These are phyloP conservation scores for Chaetomium cochliodes DNA, from an alignment of 495 filamentous ascomycete genomes.

Conservation along the genomic window DNA sequence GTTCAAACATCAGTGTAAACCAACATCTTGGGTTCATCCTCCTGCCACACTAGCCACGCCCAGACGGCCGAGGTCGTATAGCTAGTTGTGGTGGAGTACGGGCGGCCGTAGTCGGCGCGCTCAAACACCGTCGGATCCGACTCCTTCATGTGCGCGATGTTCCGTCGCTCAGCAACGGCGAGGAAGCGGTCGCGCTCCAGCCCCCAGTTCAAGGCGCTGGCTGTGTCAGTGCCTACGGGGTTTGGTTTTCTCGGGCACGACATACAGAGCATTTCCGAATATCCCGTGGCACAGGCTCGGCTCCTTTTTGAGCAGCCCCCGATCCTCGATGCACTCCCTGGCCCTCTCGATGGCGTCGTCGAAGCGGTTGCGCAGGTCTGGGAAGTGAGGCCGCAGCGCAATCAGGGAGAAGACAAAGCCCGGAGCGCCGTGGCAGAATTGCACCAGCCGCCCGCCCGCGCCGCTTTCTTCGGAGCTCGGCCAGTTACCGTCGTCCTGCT, in stretches of 20 bases:
- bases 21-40: conserved; percentile 29
- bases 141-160: conserved; percentile 49
- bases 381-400: conserved; percentile 51
- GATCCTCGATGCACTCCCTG: conserved; percentile 47
- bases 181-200: conserved; percentile 50
- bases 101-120: conserved; percentile 33
- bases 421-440: conserved; percentile 67
- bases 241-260: not conserved
- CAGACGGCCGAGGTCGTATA: conserved; percentile 35
- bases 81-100: conserved; percentile 32
- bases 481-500: conserved; percentile 48
- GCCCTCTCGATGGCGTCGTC: conserved; percentile 48
- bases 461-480: conserved; percentile 30
- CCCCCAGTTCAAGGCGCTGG: conserved; percentile 33
- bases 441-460: conserved; percentile 49
- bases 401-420: conserved; percentile 57
- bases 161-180: conserved; percentile 49
- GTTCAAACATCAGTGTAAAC: conserved; percentile 33
- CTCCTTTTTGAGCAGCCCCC: conserved; percentile 60
- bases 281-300: conserved; percentile 65
- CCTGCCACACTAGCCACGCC: conserved; percentile 31
- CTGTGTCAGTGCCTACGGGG: conserved; percentile 12
- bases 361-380: conserved; percentile 46
- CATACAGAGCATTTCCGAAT: conserved; percentile 58
- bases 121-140: conserved; percentile 38